Percentiles rank a stretch among this genome's conserved stretches.
phyloP scores from a whole-genome alignment of 257 asterid species.

The Haberlea rhodopensis region DNA sequence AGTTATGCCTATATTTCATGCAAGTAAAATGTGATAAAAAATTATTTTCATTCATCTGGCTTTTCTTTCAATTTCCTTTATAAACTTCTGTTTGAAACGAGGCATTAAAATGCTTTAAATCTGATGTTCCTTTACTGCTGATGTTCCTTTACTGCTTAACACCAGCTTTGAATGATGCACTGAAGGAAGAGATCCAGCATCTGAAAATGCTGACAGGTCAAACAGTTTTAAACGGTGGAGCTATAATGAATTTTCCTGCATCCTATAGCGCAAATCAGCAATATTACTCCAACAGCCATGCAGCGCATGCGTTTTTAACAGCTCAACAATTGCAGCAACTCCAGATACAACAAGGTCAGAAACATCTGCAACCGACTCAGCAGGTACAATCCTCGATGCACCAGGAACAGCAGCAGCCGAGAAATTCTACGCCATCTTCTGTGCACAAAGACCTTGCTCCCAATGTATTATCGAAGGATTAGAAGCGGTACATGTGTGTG shows the following conservation, averaged over 20 bases:
- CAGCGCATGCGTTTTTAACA: slow-evolving; percentile 61
- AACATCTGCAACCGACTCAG: slow-evolving; percentile 38
- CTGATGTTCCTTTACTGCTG: no score
- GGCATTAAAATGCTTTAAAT: not conserved
- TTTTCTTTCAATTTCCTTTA: not conserved
- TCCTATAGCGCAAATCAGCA: slow-evolving; percentile 66
- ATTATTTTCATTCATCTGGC: no score
- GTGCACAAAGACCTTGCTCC: slow-evolving; percentile 29
- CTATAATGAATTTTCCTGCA: slow-evolving; percentile 64
- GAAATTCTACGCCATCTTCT: slow-evolving; percentile 24
- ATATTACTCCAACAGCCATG: slow-evolving; percentile 52
- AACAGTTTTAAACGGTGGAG: slow-evolving; percentile 58
- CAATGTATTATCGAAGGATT: slow-evolving; percentile 21
- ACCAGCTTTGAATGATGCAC: slow-evolving; percentile 81
- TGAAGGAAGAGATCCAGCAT: slow-evolving; percentile 85
- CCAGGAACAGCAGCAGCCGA: slow-evolving; percentile 20
- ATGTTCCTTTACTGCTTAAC: slow-evolving; percentile 18
- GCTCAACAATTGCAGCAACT: slow-evolving; percentile 93
- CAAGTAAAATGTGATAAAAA: no score
- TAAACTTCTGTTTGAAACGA: not conserved
- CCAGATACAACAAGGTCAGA: slow-evolving; percentile 54
- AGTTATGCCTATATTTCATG: no score
- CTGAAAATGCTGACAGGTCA: slow-evolving; percentile 80
- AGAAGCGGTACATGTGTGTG: not conserved
- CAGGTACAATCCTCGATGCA: slow-evolving; percentile 35